Evolutionary conservation across 2,329 filamentous ascomycete species (phyloP).

Genomic region (Pestalotiopsis sp.): DNA sequence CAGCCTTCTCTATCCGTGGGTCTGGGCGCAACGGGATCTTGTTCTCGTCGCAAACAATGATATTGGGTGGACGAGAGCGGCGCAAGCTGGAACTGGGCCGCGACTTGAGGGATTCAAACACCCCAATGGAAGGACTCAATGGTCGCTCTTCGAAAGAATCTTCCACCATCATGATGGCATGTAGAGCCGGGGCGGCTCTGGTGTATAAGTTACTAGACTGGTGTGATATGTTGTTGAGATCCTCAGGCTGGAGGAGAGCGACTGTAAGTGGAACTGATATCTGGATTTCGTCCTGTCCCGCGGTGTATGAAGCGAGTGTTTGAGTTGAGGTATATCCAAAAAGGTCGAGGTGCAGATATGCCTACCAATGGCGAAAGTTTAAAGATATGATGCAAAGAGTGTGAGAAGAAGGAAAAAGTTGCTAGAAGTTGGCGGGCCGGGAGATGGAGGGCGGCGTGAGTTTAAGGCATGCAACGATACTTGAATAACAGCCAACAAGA

Average conservation of each 20-base stretch:
- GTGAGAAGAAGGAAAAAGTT: not conserved
- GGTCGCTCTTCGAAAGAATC: constrained; percentile 14
- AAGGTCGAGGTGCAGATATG: not conserved
- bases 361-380: not conserved
- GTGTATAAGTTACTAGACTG: not conserved
- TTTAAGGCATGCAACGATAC: constrained; percentile 12
- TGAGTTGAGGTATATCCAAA: not conserved
- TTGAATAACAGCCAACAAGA: not conserved
- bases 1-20: constrained; percentile 33
- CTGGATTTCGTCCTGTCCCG: not conserved
- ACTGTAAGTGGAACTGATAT: not conserved
- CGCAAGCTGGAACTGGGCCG: constrained; percentile 30
- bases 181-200: not conserved
- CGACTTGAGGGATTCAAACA: constrained; percentile 31
- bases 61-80: constrained; percentile 39
- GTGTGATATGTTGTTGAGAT: not conserved
- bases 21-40: constrained; percentile 40
- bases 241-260: not conserved
- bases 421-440: not conserved
- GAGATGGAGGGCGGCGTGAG: constrained; percentile 1
- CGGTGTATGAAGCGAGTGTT: not conserved
- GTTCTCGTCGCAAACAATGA: constrained; percentile 33
- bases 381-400: not conserved
- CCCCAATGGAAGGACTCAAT: constrained; percentile 27
- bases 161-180: constrained; percentile 8